These are phyloP conservation scores for Hibiscus mutabilis DNA, from an alignment of 345 rosid genomes.

Conservation along the genomic window DNA sequence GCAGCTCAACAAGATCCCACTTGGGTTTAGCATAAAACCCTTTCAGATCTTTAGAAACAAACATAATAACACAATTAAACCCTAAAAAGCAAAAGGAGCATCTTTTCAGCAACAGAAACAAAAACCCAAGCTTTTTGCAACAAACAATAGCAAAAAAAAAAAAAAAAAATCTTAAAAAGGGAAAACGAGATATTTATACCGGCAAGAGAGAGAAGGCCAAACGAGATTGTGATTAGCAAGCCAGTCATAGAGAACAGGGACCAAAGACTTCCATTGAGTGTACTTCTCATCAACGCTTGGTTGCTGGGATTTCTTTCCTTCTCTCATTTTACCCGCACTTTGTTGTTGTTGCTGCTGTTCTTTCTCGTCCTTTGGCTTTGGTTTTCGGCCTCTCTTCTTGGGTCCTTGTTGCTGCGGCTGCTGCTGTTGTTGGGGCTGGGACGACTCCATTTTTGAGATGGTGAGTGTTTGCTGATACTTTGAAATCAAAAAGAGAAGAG, in stretches of 20 bases:
- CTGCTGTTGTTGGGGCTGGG: conserved; percentile 5
- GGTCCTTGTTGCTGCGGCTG: conserved; percentile 17
- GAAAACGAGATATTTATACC: conserved; percentile 26
- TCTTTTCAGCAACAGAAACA: background rate
- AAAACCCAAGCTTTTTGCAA: background rate
- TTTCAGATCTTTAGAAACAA: conserved; percentile 6
- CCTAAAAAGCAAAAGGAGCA: background rate
- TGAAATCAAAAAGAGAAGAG: background rate
- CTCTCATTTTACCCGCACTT: conserved; percentile 28
- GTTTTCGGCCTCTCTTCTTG: conserved; percentile 92
- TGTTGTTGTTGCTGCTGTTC: conserved; percentile 28
- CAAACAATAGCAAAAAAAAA: too few relatives aligned
- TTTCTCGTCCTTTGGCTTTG: conserved; percentile 72
- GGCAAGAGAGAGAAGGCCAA: conserved; percentile 99
- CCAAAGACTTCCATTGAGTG: conserved; percentile 91
- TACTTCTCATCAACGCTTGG: conserved; percentile 80
- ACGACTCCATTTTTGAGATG: conserved; percentile 25
- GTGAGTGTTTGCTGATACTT: background rate
- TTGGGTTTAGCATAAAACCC: background rate
- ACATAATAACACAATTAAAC: background rate
- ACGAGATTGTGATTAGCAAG: conserved; percentile 99
- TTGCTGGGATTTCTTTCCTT: conserved; percentile 39
- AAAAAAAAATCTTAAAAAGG: conserved; percentile 10
- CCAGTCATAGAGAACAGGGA: too few relatives aligned
- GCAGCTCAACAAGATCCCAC: background rate